These are phyloP conservation scores for Paragyromitra xinjiangensis DNA, from an alignment of 495 filamentous ascomycete species.

Conservation along the genomic window DNA sequence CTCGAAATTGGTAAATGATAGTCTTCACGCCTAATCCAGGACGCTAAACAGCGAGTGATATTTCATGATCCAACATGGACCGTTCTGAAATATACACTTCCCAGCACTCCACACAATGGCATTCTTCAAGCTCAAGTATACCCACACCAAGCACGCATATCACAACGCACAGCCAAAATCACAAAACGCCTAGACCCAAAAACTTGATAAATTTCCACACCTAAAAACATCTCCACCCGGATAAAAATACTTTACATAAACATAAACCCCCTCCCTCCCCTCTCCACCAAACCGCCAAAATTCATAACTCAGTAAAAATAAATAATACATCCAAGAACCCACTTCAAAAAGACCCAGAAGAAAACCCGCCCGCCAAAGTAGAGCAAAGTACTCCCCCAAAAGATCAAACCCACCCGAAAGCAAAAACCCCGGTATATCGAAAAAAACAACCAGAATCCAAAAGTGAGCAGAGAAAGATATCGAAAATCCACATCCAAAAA, in stretches of 20 bases:
- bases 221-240: not conserved
- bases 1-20: no score
- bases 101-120: not conserved
- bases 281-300: not conserved
- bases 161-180: not conserved
- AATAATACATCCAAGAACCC: not conserved
- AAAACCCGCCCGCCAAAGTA: constrained; percentile 1
- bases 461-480: not conserved
- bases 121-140: not conserved
- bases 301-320: not conserved
- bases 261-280: not conserved
- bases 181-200: not conserved
- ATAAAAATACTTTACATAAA: constrained; percentile 11
- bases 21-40: no score
- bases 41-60: not conserved
- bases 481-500: not conserved
- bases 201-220: not conserved
- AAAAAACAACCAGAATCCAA: not conserved
- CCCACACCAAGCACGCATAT: not conserved
- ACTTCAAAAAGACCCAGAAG: not conserved
- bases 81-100: no score
- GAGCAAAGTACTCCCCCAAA: not conserved
- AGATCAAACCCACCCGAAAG: not conserved
- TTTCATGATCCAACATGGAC: not conserved
- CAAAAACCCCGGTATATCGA: constrained; percentile 2